Base-by-base conservation (phyloP, 1,284 basidiomycete genomes). In the Neonothopanus nambi region DNA sequence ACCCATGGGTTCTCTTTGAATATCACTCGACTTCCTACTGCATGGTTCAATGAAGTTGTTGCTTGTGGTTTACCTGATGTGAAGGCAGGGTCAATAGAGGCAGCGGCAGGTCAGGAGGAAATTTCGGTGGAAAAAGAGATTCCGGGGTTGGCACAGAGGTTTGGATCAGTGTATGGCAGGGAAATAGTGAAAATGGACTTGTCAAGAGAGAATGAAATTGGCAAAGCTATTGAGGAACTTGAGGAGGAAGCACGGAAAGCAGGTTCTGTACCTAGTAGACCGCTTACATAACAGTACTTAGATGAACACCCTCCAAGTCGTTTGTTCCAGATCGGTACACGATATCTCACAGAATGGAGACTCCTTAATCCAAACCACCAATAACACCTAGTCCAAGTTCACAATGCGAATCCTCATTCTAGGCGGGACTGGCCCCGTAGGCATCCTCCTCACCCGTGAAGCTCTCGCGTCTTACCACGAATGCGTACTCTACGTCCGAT, bases 1-100 rank as follows among this genome's bases (percentile, higher is more conserved):
- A 91, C 87, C 18, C 97, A 99, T 67, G 97, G 97, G 0, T 98
- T 99, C 69, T 85, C 95, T 2, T 75, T 98, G 67, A 99, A 99
- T 69, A 76, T 98, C 55, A 93, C 93, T 1, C 70, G 73, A 15
- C 86, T 95, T 59, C 93, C 92, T 2, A 67, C 84, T 15, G 64
- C 72, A 13, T 98, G 96, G 90, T 98, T 99, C 67, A 78, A 89
- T 62, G 76, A 83, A 55, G 84, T 99, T 39, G 85, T 96, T 1
- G 96, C 97, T 0, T 99, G 97, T 69, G 97, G 97, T 1, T 77
- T 98, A 49, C 80, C 78, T n/a, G 90, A 91, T 56, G 92, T 98
- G 40, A 81, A 77, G 51, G 92, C 95, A 3, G 89, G 80, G 2
- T 83, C 79, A 50, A 77, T 91, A 50, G 79, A 79, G 54, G 68